phyloP scores from a whole-genome alignment of 352 stramenopile species.

The Pythium pyrilobum region DNA sequence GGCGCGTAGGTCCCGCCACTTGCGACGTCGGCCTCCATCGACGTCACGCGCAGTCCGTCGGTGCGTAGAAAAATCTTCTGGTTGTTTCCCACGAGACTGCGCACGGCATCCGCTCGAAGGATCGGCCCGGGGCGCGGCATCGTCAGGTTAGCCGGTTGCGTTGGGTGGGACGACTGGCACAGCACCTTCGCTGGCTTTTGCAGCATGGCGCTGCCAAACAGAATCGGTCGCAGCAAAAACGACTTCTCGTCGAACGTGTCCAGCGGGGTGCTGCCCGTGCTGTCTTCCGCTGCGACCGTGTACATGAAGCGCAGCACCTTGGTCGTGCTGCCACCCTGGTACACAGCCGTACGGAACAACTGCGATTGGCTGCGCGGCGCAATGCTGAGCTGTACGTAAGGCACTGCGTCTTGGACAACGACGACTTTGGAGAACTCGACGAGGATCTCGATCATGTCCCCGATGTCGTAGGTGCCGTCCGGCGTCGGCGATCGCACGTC shows the following conservation, averaged over 20 bases:
- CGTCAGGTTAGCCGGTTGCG: slow-evolving; percentile 31
- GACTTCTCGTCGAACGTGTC: slow-evolving; percentile 36
- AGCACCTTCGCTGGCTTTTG: slow-evolving; percentile 33
- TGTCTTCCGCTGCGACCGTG: slow-evolving; percentile 32
- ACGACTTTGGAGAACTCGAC: slow-evolving; percentile 52
- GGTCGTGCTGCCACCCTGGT: slow-evolving; percentile 42
- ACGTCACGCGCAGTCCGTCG: slow-evolving; percentile 39
- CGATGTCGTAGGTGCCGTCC: slow-evolving; percentile 65
- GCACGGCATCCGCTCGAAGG: slow-evolving; percentile 40
- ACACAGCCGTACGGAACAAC: slow-evolving; percentile 35
- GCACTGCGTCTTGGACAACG: slow-evolving; percentile 30
- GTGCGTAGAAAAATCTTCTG: slow-evolving; percentile 61
- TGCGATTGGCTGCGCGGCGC: neutral
- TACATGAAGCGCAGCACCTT: slow-evolving; percentile 50
- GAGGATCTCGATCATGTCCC: slow-evolving; percentile 40
- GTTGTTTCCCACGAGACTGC: slow-evolving; percentile 56
- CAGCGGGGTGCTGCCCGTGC: slow-evolving; percentile 32
- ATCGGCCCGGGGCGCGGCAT: slow-evolving; percentile 40
- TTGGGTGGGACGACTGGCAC: slow-evolving; percentile 28
- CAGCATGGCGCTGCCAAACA: slow-evolving; percentile 21
- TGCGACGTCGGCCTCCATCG: slow-evolving; percentile 26
- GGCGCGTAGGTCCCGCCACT: slow-evolving; percentile 46
- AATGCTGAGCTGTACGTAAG: slow-evolving; percentile 53
- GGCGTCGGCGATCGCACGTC: slow-evolving; percentile 28
- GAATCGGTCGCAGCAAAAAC: slow-evolving; percentile 38